Evolutionary conservation across 495 filamentous ascomycete species (phyloP), one percentile per base, ranked within the genome.

Genomic region (Aspergillus sclerotioniger): DNA sequence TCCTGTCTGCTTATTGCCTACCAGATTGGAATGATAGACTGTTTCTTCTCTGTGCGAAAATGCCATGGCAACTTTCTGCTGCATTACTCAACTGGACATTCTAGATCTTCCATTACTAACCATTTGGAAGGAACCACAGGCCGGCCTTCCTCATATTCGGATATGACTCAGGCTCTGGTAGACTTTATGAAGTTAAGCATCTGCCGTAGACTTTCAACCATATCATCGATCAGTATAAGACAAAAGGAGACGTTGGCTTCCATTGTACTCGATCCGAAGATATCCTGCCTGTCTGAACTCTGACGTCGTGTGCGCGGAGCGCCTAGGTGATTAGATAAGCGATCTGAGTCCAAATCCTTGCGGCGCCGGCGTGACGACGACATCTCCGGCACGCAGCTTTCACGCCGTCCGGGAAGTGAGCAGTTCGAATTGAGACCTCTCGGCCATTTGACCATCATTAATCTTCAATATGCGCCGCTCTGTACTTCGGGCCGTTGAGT

Each of bases 401-500:
- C 45, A 39, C 25, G 43, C 44, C 54, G 41, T 49, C 31, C 51
- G 41, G 55, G 57, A 46, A 39, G 44, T 12, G 35, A 57, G 32
- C 60, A 54, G 35, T 47, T 52, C 35, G 31, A 55, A 44, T 48
- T 28, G 46, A 15, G 44, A 33, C 25, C 45, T 51, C 12, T 39
- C 19, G 43, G 41, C 8, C 48, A 28, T 33, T 50, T 46, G 10
- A 46, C 43, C 44, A 16, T 9, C 20, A 51, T 5, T 48, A 50
- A 41, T 17, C 33, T 29, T 6, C 7, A 64, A 31, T 37, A 79
- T 79, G 76, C 75, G 76, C 65, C 75, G 74, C 61, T 76, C 76
- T 67, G 71, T 75, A 54, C 66, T 78, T 59, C 74, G 76, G 70
- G 72, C 75, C 19, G 64, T 76, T 35, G 72, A 78, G 66, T 73